Evolutionary conservation across 2,329 filamentous ascomycete species (phyloP).

Genomic region (Trichoderma oligosporum): DNA sequence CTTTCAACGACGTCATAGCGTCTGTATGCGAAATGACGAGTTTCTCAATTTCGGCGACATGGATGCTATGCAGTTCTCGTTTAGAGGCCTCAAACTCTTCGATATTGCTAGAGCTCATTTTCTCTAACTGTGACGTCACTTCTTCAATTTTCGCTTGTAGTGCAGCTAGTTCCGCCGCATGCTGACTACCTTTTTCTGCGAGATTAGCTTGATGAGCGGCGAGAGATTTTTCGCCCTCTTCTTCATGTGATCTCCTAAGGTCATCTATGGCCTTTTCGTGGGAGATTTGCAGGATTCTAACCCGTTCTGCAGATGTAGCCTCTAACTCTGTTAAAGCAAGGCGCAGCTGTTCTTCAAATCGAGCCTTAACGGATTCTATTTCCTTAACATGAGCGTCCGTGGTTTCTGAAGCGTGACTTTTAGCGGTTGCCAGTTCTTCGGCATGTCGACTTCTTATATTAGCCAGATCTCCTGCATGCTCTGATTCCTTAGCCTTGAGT

Average conservation of each 20-base stretch:
- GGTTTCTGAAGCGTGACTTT: constrained; percentile 49
- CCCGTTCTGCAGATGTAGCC: constrained; percentile 37
- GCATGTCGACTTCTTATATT: constrained; percentile 55
- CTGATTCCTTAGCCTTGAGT: constrained; percentile 48
- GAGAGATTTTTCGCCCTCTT: constrained; percentile 36
- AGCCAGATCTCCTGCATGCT: constrained; percentile 53
- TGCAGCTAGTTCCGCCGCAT: constrained; percentile 30
- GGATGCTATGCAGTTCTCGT: constrained; percentile 43
- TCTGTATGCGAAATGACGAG: constrained; percentile 42
- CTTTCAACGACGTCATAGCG: constrained; percentile 40
- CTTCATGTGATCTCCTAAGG: constrained; percentile 40
- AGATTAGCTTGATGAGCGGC: constrained; percentile 28
- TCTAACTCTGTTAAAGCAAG: constrained; percentile 42
- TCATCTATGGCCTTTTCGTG: constrained; percentile 41
- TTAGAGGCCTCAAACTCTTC: constrained; percentile 45
- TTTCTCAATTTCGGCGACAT: constrained; percentile 47
- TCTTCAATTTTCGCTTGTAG: constrained; percentile 37
- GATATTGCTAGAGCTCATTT: constrained; percentile 41
- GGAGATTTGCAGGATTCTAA: constrained; percentile 41
- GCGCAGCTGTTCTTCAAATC: constrained; percentile 49
- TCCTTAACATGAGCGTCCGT: constrained; percentile 47
- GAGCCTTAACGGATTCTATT: constrained; percentile 53
- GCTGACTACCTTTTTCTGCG: background rate
- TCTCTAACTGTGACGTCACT: constrained; percentile 45
- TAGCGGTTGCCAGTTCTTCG: constrained; percentile 55